phyloP scores from a whole-genome alignment of 306 rosid species.

The Prunus salicina region DNA sequence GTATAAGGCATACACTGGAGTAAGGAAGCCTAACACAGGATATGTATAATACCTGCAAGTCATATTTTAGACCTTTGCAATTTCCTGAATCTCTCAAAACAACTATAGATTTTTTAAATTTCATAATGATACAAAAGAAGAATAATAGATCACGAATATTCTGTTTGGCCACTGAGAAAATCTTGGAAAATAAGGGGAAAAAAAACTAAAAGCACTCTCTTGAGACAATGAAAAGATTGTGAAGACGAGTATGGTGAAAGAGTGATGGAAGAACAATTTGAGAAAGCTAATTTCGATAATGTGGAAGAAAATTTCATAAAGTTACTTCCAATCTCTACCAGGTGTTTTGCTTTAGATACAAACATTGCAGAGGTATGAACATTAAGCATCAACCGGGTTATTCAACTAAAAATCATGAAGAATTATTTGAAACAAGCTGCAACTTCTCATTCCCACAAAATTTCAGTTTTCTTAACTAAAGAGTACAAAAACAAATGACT shows the following conservation, averaged over 20 bases:
- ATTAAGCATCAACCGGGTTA: background rate
- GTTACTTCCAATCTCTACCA: background rate
- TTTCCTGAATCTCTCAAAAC: background rate
- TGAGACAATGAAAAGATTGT: background rate
- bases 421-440: background rate
- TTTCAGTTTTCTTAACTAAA: background rate
- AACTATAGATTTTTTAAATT: background rate
- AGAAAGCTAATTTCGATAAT: background rate
- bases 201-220: background rate
- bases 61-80: background rate
- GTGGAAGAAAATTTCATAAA: background rate
- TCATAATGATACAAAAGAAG: background rate
- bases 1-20: background rate
- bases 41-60: background rate
- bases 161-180: background rate
- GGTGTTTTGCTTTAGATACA: background rate
- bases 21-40: background rate
- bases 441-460: constrained; percentile 6
- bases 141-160: background rate
- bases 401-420: background rate
- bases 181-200: background rate
- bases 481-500: background rate
- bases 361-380: background rate
- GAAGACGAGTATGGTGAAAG: background rate
- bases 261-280: background rate